phyloP scores from a whole-genome alignment of 2,329 filamentous ascomycete genomes.

The Calonectria pseudoreteaudii region DNA sequence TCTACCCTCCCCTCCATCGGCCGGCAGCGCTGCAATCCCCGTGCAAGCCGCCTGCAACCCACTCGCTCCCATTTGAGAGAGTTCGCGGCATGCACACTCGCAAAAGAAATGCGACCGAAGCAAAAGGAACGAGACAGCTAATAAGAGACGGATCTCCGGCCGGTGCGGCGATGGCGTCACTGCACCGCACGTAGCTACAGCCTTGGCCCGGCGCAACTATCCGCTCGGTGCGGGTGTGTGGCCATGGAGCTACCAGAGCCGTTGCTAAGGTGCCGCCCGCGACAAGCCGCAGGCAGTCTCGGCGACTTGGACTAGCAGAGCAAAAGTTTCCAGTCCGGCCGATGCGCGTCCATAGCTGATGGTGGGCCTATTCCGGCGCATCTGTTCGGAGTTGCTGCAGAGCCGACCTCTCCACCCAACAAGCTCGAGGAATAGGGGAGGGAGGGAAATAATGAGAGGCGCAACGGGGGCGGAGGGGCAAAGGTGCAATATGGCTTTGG shows the following conservation, averaged over 20 bases:
- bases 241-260: background rate
- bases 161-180: slow-evolving; percentile 32
- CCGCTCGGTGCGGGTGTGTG: background rate
- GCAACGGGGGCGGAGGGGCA: slow-evolving; percentile 19
- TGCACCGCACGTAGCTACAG: slow-evolving; percentile 3
- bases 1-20: slow-evolving; percentile 13
- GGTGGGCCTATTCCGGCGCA: slow-evolving; percentile 34
- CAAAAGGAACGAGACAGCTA: slow-evolving; percentile 15
- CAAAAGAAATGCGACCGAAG: background rate
- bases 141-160: slow-evolving; percentile 17
- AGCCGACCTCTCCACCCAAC: background rate
- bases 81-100: background rate
- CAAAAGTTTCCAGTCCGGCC: background rate
- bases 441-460: slow-evolving; percentile 23
- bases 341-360: background rate
- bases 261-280: slow-evolving; percentile 1
- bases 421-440: slow-evolving; percentile 13
- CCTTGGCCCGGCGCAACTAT: slow-evolving; percentile 5
- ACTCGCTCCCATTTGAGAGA: slow-evolving; percentile 7
- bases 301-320: slow-evolving; percentile 2
- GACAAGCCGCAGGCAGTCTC: slow-evolving; percentile 11
- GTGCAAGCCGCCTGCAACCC: slow-evolving; percentile 20
- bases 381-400: slow-evolving; percentile 20
- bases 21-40: slow-evolving; percentile 7
- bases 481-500: background rate